A percentile compares a stretch with the other conserved stretches of the same genome.
Evolutionary conservation across 2,329 filamentous ascomycete species (phyloP).

Genomic region (Colletotrichum costaricense): DNA sequence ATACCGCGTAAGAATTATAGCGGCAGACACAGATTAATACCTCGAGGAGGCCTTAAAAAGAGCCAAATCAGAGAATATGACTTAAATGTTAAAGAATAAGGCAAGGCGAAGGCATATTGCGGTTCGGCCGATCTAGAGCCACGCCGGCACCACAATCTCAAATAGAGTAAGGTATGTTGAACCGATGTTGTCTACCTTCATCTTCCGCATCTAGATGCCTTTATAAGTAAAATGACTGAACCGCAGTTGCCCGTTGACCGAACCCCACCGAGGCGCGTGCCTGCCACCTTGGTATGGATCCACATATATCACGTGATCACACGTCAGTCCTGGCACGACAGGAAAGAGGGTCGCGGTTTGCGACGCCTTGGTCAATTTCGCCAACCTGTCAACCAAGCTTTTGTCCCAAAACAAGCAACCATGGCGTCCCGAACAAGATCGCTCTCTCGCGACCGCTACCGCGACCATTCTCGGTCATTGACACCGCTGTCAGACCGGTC

Average conservation of each 20-base stretch:
- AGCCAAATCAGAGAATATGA: no score
- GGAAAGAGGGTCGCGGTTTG: conserved; percentile 3
- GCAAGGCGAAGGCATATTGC: no score
- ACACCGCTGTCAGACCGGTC: conserved; percentile 48
- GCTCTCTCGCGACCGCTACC: conserved; percentile 42
- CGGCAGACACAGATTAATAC: no score
- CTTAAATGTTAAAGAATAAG: no score
- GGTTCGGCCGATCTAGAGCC: no score
- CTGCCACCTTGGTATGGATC: background rate
- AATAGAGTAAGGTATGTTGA: no score
- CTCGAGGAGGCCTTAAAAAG: no score
- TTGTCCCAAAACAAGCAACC: background rate
- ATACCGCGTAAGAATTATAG: no score
- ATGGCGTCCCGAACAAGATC: conserved; percentile 39
- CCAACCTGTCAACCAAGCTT: background rate
- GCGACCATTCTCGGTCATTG: conserved; percentile 49
- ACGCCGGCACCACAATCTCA: no score
- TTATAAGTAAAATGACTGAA: no score
- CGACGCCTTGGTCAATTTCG: background rate
- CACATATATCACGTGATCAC: background rate
- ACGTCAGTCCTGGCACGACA: conserved; percentile 1
- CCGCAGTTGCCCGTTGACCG: background rate
- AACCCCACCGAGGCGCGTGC: background rate
- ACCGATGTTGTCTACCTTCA: no score
- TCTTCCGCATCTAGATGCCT: no score